Base-by-base conservation (phyloP, 202 grass and related monocot species). In the Hordeum pubiflorum region DNA sequence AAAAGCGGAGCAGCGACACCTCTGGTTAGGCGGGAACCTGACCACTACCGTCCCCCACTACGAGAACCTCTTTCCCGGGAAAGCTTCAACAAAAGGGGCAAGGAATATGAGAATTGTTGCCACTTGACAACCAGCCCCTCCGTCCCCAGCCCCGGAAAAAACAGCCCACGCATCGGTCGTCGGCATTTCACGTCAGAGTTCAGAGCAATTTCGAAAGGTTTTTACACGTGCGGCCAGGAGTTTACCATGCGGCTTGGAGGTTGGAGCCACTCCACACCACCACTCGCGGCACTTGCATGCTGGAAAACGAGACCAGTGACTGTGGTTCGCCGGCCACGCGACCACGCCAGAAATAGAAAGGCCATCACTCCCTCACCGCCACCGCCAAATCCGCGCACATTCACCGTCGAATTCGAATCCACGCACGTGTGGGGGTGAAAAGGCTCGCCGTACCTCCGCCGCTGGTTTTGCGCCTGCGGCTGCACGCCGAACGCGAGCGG, bases 1-100 rank as follows among this genome's bases (percentile, higher is more conserved):
- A 29, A 86, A 83, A 80, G 84, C 55, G 46, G n/a, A 71, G 63
- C 7, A 86, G 10, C 66, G 83, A 79, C 87, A 33, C 0, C 74
- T 82, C 61, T 75, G 50, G 79, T 74, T 79, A 31, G 24, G 26
- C 14, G 70, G 39, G 40, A 67, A 82, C 56, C 65, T 77, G 63
- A 32, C 46, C 60, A 58, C 77, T 50, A 36, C 69, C 62, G 56
- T 74, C 24, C 66, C n/a, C 83, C 75, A 79, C 79, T 76, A 75
- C 9, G 8, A 74, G 82, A 63, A 63, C 34, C 4, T 22, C 33
- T 70, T 89, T 83, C 44, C 40, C 20, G 14, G 27, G 63, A 86
- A 90, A 83, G 62, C 33, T 75, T 63, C 7, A 7, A 54, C 48
- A 54, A 17, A 48, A 34, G 74, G 74, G 58, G 7, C 46, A 48